Conservation (phyloP, 257 asterid species). For the Nemophila menziesii region DNA sequence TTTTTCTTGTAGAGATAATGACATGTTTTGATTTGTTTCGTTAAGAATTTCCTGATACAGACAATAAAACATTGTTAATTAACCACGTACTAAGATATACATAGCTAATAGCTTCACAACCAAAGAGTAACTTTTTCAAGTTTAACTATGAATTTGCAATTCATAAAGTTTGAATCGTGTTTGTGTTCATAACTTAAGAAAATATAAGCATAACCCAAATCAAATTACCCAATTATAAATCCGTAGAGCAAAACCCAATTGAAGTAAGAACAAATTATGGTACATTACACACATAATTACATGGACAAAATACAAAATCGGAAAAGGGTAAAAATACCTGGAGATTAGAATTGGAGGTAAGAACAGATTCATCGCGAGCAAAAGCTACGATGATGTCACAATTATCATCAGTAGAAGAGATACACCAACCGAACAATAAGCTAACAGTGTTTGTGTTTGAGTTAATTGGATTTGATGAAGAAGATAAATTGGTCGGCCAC, state of each 20-base stretch:
- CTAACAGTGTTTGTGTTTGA: conserved; percentile 12
- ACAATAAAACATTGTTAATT: conserved; percentile 4
- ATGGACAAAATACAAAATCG: not conserved
- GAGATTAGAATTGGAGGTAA: conserved; percentile 31
- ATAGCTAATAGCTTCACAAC: not conserved
- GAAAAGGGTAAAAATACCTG: conserved; percentile 23
- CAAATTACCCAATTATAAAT: not conserved
- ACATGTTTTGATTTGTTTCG: conserved; percentile 47
- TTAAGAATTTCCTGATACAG: conserved; percentile 38
- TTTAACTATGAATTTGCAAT: too few relatives aligned
- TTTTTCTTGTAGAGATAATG: conserved; percentile 49
- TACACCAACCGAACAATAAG: conserved; percentile 71
- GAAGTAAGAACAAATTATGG: not conserved
- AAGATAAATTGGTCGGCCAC: conserved; percentile 66
- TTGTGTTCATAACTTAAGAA: not conserved
- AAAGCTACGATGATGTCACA: conserved; percentile 67
- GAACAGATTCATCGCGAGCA: conserved; percentile 27
- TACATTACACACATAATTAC: too few relatives aligned
- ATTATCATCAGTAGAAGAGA: conserved; percentile 45
- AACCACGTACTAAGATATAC: too few relatives aligned
- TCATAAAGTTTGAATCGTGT: not conserved
- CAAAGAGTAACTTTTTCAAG: not conserved
- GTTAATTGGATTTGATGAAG: conserved; percentile 14
- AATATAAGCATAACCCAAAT: not conserved
- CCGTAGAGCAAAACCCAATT: too few relatives aligned